A percentile compares a stretch with the other conserved stretches of the same genome.
phyloP scores from a whole-genome alignment of 2,329 filamentous ascomycete genomes.

The Dothistroma pini region DNA sequence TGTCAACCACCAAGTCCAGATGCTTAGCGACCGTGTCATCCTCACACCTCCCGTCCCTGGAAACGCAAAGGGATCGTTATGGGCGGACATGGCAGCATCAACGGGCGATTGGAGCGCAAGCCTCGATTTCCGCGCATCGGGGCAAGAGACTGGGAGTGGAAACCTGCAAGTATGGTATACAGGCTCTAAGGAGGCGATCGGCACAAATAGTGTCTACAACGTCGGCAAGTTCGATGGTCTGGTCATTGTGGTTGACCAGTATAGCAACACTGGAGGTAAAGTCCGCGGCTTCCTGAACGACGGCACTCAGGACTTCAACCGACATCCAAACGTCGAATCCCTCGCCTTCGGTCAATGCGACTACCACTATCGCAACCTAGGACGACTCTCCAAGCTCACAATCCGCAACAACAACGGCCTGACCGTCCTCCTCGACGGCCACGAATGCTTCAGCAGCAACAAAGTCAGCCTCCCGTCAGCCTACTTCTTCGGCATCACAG shows the following conservation, averaged over 20 bases:
- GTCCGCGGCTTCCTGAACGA: slow-evolving; percentile 94
- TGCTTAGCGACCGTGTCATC: slow-evolving; percentile 85
- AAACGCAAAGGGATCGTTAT: slow-evolving; percentile 77
- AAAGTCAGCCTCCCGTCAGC: slow-evolving; percentile 71
- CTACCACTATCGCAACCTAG: slow-evolving; percentile 87
- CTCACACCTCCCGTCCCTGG: slow-evolving; percentile 86
- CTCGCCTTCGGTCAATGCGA: slow-evolving; percentile 91
- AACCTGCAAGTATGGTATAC: slow-evolving; percentile 94
- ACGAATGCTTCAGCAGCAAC: slow-evolving; percentile 76
- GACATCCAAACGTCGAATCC: slow-evolving; percentile 71
- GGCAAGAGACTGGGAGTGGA: slow-evolving; percentile 78
- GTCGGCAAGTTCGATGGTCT: slow-evolving; percentile 85
- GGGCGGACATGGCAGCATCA: slow-evolving; percentile 64
- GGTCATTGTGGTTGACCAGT: slow-evolving; percentile 78
- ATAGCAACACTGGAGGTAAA: slow-evolving; percentile 73
- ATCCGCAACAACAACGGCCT: slow-evolving; percentile 66
- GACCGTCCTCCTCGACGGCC: slow-evolving; percentile 75
- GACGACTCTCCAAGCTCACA: slow-evolving; percentile 74
- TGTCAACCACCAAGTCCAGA: slow-evolving; percentile 54
- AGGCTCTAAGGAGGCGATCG: slow-evolving; percentile 61
- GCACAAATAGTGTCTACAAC: slow-evolving; percentile 76
- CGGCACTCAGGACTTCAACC: slow-evolving; percentile 73
- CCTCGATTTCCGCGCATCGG: slow-evolving; percentile 81
- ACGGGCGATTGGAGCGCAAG: slow-evolving; percentile 67
- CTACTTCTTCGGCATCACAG: slow-evolving; percentile 83